Base-by-base conservation (phyloP, 208 protist species). In the Acanthamoeba triangularis region DNA sequence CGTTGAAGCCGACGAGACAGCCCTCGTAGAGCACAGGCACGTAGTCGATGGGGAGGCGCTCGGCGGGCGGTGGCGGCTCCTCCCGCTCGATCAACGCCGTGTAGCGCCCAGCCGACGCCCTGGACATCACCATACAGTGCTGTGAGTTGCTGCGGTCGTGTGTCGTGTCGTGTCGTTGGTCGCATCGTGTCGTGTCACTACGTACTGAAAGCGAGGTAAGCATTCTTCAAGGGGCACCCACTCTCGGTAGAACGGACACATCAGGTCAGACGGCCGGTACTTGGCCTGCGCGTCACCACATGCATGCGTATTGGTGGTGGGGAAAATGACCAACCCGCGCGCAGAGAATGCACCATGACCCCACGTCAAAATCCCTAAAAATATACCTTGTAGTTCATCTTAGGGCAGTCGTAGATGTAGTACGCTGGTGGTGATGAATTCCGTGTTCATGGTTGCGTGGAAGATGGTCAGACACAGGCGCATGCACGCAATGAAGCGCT, bases 301-400 rank as follows among this genome's bases (percentile, higher is more conserved):
- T 47, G n/a, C 44, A 90, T 61, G 25, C 4, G 20, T 56, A 61
- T 94, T 72, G n/a, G n/a, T n/a, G n/a, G n/a, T n/a, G n/a, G n/a
- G n/a, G n/a, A n/a, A n/a, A n/a, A n/a, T n/a, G n/a, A n/a, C n/a
- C n/a, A n/a, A n/a, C n/a, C n/a, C n/a, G n/a, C n/a, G n/a, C n/a
- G n/a, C n/a, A n/a, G n/a, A n/a, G n/a, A n/a, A n/a, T n/a, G n/a
- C n/a, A n/a, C n/a, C n/a, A n/a, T n/a, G n/a, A n/a, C n/a, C n/a
- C n/a, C n/a, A n/a, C n/a, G n/a, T n/a, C n/a, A n/a, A n/a, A 41
- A 41, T 41, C 1, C 37, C 37, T 41, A 41, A 41, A 41, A 4
- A 1, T 41, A 41, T 41, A 41, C 97, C 69, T 98, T 98, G 80
- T 98, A 98, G 49, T 72, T 95, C 97, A 98, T 98, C 84, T 98